Base-by-base conservation (phyloP, 192 early-diverging fungal species). In the Gigaspora rosea region DNA sequence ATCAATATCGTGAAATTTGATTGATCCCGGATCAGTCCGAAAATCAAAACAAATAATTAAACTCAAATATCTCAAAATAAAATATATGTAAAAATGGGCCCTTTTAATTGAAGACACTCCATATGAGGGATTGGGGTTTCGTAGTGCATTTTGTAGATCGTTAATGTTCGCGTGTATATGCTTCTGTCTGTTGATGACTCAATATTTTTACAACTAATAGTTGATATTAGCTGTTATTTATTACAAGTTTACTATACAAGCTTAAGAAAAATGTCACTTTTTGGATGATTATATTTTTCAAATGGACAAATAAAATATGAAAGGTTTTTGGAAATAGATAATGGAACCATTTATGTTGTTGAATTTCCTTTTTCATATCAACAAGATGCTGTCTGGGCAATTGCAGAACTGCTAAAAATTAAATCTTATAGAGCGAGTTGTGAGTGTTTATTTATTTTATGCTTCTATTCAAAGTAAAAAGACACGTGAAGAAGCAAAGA, bases 301-400 rank as follows among this genome's bases (percentile, higher is more conserved):
- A 47, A 71, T 51, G 12, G 70, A 71, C 27, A 71, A 71, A 32
- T 35, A 71, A 27, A 71, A 71, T 54, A 27, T 71, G 7, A 50
- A 71, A n/a, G 54, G 70, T 51, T 47, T 3, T 50, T 71, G 70
- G 70, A 51, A 71, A 71, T 71, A 51, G 70, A 71, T 54, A 71
- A 71, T 51, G 51, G 51, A n/a, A 56, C 50, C 15, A 51, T 71
- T 56, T 8, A 20, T 56, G 70, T 71, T 52, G 54, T 54, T 27
- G 50, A 71, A 71, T 13, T 51, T 71, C 70, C 70, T 56, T 71
- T 22, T 3, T 46, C 12, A 36, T 71, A 54, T 51, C 70, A 71
- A 16, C 50, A 71, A 8, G 32, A n/a, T 54, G 51, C 33, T 11
- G 70, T 32, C 27, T n/a, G n/a, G n/a, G n/a, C n/a, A n/a, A 15